These are phyloP conservation scores for Extremus antarcticus DNA, from an alignment of 495 filamentous ascomycete species.

Conservation along the genomic window DNA sequence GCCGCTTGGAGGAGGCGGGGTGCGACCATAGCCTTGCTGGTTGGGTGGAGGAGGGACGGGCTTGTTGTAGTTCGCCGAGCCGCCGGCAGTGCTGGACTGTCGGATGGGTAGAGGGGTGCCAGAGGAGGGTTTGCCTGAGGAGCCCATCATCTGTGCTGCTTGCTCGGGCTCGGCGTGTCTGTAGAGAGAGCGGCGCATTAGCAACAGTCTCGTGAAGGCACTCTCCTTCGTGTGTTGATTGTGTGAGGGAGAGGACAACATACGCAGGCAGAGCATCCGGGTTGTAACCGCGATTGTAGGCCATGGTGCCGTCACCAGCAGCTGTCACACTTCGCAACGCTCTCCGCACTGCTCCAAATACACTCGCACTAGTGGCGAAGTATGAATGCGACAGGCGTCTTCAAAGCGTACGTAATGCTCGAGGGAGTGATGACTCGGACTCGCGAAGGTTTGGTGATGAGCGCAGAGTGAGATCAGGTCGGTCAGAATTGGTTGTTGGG, in stretches of 20 bases:
- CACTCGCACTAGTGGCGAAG: background rate
- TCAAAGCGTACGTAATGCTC: background rate
- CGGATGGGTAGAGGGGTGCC: conserved; percentile 11
- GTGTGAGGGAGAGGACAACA: conserved; percentile 26
- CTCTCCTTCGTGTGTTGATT: background rate
- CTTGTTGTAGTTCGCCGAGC: conserved; percentile 26
- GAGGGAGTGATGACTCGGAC: background rate
- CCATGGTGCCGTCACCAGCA: conserved; percentile 46
- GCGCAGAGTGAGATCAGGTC: background rate
- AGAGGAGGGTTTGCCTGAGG: conserved; percentile 2
- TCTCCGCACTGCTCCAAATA: background rate
- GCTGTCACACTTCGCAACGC: background rate
- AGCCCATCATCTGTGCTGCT: conserved; percentile 19
- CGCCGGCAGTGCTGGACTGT: background rate
- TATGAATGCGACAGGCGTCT: background rate
- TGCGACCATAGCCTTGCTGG: conserved; percentile 23
- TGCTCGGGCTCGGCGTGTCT: conserved; percentile 94
- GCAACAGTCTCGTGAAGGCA: background rate
- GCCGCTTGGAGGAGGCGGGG: conserved; percentile 7
- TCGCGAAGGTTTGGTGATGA: too few species aligned
- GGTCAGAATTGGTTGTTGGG: background rate
- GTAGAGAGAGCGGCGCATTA: conserved; percentile 6
- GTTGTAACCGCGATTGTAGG: conserved; percentile 86
- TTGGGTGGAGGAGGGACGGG: conserved; percentile 24
- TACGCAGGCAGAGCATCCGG: conserved; percentile 95